Conservation (phyloP, 768 basidiomycete genomes). For the Asterophora lycoperdoides region DNA sequence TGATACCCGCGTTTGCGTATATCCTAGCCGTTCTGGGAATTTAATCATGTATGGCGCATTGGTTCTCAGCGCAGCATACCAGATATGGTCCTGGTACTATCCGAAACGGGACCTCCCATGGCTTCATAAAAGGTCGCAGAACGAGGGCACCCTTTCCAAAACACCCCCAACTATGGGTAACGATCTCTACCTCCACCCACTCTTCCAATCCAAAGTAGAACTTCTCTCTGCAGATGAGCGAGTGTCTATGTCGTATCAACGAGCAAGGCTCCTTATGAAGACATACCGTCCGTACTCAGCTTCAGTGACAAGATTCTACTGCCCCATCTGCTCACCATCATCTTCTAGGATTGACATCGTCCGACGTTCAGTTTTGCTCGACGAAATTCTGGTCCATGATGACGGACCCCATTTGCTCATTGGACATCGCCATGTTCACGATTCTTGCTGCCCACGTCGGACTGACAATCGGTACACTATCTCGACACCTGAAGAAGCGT, state of each 20-base stretch:
- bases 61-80: conserved; percentile 16
- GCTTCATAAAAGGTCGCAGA: conserved; percentile 12
- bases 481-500: conserved; percentile 42
- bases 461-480: conserved; percentile 50
- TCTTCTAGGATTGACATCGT: conserved; percentile 36
- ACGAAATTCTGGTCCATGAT: conserved; percentile 50
- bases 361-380: conserved; percentile 47
- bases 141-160: not conserved
- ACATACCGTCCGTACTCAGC: conserved; percentile 38
- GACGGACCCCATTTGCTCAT: conserved; percentile 46
- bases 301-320: not conserved
- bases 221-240: conserved; percentile 43
- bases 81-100: conserved; percentile 14
- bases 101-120: conserved; percentile 17
- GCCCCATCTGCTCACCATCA: conserved; percentile 7
- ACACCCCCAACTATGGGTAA: conserved; percentile 27
- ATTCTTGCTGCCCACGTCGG: conserved; percentile 50
- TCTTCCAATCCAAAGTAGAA: conserved; percentile 42
- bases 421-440: conserved; percentile 51
- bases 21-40: conserved; percentile 19
- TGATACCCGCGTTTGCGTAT: conserved; percentile 17
- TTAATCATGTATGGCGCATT: conserved; percentile 19
- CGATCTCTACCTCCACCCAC: conserved; percentile 39
- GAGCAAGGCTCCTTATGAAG: conserved; percentile 45
- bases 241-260: conserved; percentile 45